Percentiles rank a stretch among this genome's conserved stretches.
Evolutionary conservation across 148 eudicot genomes (phyloP).

Genomic region (Dysphania ambrosioides): DNA sequence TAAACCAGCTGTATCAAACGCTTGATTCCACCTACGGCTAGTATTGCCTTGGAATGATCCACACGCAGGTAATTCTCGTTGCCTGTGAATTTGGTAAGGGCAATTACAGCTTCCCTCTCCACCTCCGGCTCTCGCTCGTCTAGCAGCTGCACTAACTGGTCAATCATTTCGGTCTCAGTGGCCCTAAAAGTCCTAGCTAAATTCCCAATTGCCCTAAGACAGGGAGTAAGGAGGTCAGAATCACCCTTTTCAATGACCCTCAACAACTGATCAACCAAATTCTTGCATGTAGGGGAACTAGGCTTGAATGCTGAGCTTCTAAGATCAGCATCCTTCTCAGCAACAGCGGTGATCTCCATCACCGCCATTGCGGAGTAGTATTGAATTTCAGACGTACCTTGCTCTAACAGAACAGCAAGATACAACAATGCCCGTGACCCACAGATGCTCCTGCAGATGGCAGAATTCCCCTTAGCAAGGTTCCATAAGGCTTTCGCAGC

Average conservation of each 20-base stretch:
- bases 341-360: constrained; percentile 92
- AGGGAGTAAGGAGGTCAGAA: constrained; percentile 65
- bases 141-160: constrained; percentile 64
- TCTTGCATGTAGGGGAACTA: constrained; percentile 81
- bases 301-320: constrained; percentile 89
- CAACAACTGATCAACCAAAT: constrained; percentile 73
- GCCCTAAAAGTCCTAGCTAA: constrained; percentile 83
- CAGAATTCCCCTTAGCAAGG: constrained; percentile 64
- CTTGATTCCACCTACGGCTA: constrained; percentile 70
- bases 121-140: constrained; percentile 79
- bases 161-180: constrained; percentile 80
- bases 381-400: constrained; percentile 63
- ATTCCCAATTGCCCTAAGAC: constrained; percentile 72
- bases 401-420: constrained; percentile 75
- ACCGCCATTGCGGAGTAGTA: constrained; percentile 83
- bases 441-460: constrained; percentile 71
- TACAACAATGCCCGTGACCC: constrained; percentile 83
- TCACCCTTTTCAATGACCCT: constrained; percentile 51
- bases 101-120: constrained; percentile 57
- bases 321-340: constrained; percentile 80
- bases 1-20: constrained; percentile 83
- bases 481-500: constrained; percentile 78
- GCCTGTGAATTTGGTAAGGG: constrained; percentile 68
- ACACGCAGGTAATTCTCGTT: constrained; percentile 65
- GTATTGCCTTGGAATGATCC: constrained; percentile 82